Conservation (phyloP, 129 eudicot species). For the carrot (Daucus carota) region DH1_v3.0 NC_030382.2:24812001-24812500, state of each 20-base stretch:
- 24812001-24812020: background rate
- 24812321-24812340: background rate
- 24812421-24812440: background rate
- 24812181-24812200: background rate
- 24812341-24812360: background rate
- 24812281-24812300: background rate
- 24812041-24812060: background rate
- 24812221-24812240: background rate
- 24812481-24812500: background rate
- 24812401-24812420: background rate
- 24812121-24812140: background rate
- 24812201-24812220: background rate
- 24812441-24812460: background rate
- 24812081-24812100: background rate
- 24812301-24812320: background rate
- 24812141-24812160: background rate
- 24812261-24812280: background rate
- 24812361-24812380: background rate
- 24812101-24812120: background rate
- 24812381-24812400: background rate
- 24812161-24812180: background rate
- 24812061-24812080: background rate
- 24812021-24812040: background rate
- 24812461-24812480: background rate
- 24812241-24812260: background rate